phyloP scores from a whole-genome alignment of 805 yeast genomes.

The Yarrowia hollandica region DNA sequence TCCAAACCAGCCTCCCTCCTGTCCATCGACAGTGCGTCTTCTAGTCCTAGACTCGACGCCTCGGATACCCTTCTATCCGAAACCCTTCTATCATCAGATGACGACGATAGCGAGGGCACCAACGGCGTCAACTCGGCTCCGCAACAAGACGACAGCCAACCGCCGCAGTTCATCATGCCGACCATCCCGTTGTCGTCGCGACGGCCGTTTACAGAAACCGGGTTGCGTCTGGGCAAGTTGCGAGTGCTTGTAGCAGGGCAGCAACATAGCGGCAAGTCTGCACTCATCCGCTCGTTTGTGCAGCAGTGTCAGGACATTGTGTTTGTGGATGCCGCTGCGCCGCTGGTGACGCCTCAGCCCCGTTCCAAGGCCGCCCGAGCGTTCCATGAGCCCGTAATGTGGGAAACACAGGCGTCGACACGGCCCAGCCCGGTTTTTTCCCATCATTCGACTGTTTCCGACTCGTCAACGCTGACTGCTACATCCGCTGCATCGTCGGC shows the following conservation, averaged over 20 bases:
- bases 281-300: slow-evolving; percentile 78
- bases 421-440: slow-evolving; percentile 35
- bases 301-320: slow-evolving; percentile 51
- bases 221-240: slow-evolving; percentile 36
- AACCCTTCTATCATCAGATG: slow-evolving; percentile 9
- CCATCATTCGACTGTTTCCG: neutral
- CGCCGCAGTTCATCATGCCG: slow-evolving; percentile 36
- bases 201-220: slow-evolving; percentile 35
- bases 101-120: slow-evolving; percentile 30
- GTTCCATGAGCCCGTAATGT: slow-evolving; percentile 22
- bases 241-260: slow-evolving; percentile 74
- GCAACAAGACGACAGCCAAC: too few species aligned
- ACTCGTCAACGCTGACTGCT: slow-evolving; percentile 1
- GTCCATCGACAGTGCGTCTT: neutral
- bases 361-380: neutral
- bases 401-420: slow-evolving; percentile 35
- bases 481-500: neutral
- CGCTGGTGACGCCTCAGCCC: slow-evolving; percentile 4
- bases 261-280: slow-evolving; percentile 82
- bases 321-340: slow-evolving; percentile 33
- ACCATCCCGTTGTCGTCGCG: slow-evolving; percentile 33
- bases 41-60: slow-evolving; percentile 7
- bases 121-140: neutral
- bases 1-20: slow-evolving; percentile 7
- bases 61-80: slow-evolving; percentile 5